phyloP scores from a whole-genome alignment of 2,329 filamentous ascomycete genomes.

The Hymenoscyphus fraxineus region DNA sequence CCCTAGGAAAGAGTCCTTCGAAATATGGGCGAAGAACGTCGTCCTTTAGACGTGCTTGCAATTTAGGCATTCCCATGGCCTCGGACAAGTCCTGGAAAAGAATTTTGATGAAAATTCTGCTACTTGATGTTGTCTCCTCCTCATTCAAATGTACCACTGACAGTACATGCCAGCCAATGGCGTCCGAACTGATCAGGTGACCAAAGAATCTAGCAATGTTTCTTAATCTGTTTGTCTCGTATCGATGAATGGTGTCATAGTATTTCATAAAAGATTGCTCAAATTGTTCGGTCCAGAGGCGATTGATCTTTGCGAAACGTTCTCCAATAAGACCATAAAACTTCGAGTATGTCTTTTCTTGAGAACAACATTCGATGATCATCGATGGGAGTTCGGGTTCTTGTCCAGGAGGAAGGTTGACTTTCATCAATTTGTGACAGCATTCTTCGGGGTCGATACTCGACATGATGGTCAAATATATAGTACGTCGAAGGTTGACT shows the following conservation, averaged over 20 bases:
- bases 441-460: constrained; percentile 95
- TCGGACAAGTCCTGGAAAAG: constrained; percentile 89
- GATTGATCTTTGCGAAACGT: constrained; percentile 91
- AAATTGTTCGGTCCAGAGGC: constrained; percentile 90
- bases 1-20: constrained; percentile 82
- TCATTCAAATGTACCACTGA: constrained; percentile 86
- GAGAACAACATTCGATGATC: constrained; percentile 94
- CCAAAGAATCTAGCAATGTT: constrained; percentile 96
- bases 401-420: constrained; percentile 80
- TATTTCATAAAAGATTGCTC: constrained; percentile 87
- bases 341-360: constrained; percentile 95
- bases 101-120: constrained; percentile 98
- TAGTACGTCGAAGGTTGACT: constrained; percentile 86
- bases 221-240: constrained; percentile 89
- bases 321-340: constrained; percentile 95
- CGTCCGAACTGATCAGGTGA: constrained; percentile 81
- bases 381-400: constrained; percentile 92
- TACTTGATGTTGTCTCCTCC: constrained; percentile 93
- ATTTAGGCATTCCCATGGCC: constrained; percentile 75
- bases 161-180: constrained; percentile 87
- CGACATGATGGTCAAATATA: constrained; percentile 97
- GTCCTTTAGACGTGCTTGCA: constrained; percentile 74
- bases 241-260: constrained; percentile 95
- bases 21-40: constrained; percentile 74
- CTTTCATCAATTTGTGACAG: constrained; percentile 93